These are phyloP conservation scores for Aaosphaeria pasadenensis DNA, from an alignment of 2,329 filamentous ascomycete species.

Conservation along the genomic window DNA sequence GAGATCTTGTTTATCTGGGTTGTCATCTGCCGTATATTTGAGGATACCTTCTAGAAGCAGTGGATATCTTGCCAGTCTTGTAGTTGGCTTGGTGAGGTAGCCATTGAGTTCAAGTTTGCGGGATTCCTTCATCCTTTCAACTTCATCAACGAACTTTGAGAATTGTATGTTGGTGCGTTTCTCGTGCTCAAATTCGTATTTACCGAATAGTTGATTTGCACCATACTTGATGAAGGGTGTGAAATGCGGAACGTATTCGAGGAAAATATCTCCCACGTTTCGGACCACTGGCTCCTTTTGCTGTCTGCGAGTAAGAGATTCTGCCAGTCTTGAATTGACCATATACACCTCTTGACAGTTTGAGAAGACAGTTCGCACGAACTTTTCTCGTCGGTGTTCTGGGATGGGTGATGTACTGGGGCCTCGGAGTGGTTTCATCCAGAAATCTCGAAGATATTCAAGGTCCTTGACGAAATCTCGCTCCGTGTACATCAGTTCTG, in stretches of 20 bases:
- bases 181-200: constrained; percentile 98
- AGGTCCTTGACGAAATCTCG: constrained; percentile 98
- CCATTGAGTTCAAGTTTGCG: constrained; percentile 95
- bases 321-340: constrained; percentile 85
- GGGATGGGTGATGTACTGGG: constrained; percentile 77
- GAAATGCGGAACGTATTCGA: constrained; percentile 88
- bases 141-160: constrained; percentile 90
- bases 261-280: constrained; percentile 89
- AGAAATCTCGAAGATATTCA: constrained; percentile 96
- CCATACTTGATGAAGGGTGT: constrained; percentile 96
- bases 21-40: constrained; percentile 87
- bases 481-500: constrained; percentile 97
- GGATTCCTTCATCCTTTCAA: constrained; percentile 92
- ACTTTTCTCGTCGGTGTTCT: constrained; percentile 79
- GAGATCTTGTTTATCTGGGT: constrained; percentile 86
- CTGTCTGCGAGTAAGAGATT: constrained; percentile 83
- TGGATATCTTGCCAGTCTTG: constrained; percentile 88
- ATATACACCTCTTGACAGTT: constrained; percentile 94
- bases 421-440: constrained; percentile 85
- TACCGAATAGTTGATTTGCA: constrained; percentile 91
- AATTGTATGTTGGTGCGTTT: constrained; percentile 82
- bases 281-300: constrained; percentile 86
- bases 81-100: constrained; percentile 96
- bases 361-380: constrained; percentile 91
- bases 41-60: constrained; percentile 85